Percentiles rank a stretch among this genome's conserved stretches.
Conservation (phyloP, 495 filamentous ascomycete genomes). For the Aspergillus nidulans region DNA sequence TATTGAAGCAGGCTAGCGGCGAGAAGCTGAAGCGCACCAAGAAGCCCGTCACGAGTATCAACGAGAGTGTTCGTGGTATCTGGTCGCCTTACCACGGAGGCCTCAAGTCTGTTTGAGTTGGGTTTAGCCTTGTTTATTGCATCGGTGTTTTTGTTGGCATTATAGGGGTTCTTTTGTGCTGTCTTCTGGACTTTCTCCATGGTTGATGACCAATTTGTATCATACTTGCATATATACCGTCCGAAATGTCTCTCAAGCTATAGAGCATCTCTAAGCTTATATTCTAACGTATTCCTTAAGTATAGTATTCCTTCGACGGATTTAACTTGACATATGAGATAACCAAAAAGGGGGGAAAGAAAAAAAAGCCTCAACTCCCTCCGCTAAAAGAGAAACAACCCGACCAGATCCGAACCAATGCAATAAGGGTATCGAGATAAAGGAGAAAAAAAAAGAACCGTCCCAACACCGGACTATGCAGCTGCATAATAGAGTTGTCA, state of each 20-base stretch:
- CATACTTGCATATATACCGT: conserved; percentile 19
- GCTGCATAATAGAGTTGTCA: conserved; percentile 22
- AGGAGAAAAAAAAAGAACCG: conserved; percentile 3
- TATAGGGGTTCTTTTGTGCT: conserved; percentile 22
- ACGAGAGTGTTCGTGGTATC: conserved; percentile 88
- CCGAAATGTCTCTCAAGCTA: not conserved
- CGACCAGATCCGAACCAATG: conserved; percentile 11
- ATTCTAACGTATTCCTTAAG: not conserved
- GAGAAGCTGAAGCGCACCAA: conserved; percentile 75
- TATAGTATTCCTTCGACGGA: no score
- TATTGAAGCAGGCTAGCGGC: conserved; percentile 79
- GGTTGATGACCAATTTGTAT: conserved; percentile 18
- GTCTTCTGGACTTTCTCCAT: conserved; percentile 31
- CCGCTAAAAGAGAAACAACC: not conserved
- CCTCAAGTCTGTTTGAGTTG: conserved; percentile 35
- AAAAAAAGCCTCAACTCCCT: not conserved
- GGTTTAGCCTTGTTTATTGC: conserved; percentile 7
- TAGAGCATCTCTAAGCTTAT: not conserved
- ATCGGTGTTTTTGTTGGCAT: conserved; percentile 21
- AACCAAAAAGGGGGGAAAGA: not conserved
- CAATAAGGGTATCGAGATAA: conserved; percentile 24
- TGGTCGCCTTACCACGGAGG: conserved; percentile 90
- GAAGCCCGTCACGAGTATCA: conserved; percentile 81
- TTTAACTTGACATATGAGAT: not conserved
- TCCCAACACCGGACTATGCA: conserved; percentile 16